These are phyloP conservation scores for Fusarium illudens DNA, from an alignment of 2,329 filamentous ascomycete genomes.

Conservation along the genomic window DNA sequence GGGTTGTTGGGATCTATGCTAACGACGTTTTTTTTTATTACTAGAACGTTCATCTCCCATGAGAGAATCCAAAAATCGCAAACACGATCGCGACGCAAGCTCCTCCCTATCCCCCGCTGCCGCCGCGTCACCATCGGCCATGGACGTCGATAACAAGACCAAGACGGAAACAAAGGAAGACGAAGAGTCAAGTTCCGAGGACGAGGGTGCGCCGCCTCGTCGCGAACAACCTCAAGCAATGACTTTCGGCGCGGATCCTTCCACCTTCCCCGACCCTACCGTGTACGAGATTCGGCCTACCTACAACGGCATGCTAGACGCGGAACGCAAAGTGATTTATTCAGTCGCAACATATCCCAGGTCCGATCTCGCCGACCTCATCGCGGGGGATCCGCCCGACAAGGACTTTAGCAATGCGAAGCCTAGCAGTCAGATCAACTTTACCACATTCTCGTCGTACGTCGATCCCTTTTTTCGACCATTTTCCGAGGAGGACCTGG, in stretches of 20 bases:
- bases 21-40: slow-evolving; percentile 10
- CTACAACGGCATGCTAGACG: slow-evolving; percentile 77
- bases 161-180: slow-evolving; percentile 51
- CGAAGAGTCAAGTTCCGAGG: slow-evolving; percentile 64
- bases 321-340: slow-evolving; percentile 88
- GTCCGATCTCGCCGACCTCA: slow-evolving; percentile 82
- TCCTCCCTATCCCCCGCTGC: slow-evolving; percentile 68
- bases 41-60: slow-evolving; percentile 64
- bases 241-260: slow-evolving; percentile 91
- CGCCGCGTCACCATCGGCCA: slow-evolving; percentile 60
- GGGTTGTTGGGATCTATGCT: slow-evolving; percentile 3
- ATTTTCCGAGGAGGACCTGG: slow-evolving; percentile 91
- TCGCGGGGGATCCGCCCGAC: slow-evolving; percentile 88
- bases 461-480: slow-evolving; percentile 91
- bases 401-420: slow-evolving; percentile 96
- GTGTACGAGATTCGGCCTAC: slow-evolving; percentile 90
- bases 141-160: slow-evolving; percentile 67
- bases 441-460: slow-evolving; percentile 90
- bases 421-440: slow-evolving; percentile 91
- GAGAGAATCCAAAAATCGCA: slow-evolving; percentile 60
- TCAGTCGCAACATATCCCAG: slow-evolving; percentile 85
- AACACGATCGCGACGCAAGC: slow-evolving; percentile 62
- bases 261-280: slow-evolving; percentile 89
- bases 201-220: slow-evolving; percentile 68
- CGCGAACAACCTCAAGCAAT: slow-evolving; percentile 78